A percentile compares a stretch with the other conserved stretches of the same genome.
These are phyloP conservation scores for Sporothrix phasma DNA, from an alignment of 2,329 filamentous ascomycete genomes.

Conservation along the genomic window DNA sequence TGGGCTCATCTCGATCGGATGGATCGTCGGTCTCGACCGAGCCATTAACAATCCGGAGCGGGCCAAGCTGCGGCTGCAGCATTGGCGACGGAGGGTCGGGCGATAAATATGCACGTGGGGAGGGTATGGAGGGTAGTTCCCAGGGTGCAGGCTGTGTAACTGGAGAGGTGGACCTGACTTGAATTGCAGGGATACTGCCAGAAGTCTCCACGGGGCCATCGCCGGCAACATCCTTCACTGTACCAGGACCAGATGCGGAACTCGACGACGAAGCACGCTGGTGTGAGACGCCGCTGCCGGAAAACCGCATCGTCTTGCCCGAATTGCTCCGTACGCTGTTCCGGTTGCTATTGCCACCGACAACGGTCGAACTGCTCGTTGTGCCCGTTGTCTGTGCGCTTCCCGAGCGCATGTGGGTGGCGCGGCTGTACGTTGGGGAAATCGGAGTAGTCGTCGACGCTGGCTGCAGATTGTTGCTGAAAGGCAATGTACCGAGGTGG, in stretches of 20 bases:
- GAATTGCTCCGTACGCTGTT: conserved; percentile 13
- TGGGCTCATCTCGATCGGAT: neutral
- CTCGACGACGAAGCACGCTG: conserved; percentile 11
- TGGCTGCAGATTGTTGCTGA: neutral
- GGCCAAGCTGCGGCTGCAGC: conserved; percentile 7
- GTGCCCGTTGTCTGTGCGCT: conserved; percentile 12
- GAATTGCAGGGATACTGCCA: neutral
- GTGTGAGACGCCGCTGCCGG: neutral
- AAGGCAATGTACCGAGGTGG: neutral
- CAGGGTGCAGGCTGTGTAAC: neutral
- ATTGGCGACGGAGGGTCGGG: conserved; percentile 1
- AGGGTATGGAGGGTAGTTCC: neutral
- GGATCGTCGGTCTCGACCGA: neutral
- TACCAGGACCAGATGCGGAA: conserved; percentile 4
- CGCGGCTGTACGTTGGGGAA: neutral
- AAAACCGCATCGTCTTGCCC: neutral
- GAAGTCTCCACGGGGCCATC: neutral
- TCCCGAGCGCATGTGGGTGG: conserved; percentile 8
- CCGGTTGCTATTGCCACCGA: conserved; percentile 13
- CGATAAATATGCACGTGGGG: neutral
- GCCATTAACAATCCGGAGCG: conserved; percentile 9
- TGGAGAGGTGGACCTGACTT: neutral
- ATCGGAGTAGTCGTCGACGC: neutral
- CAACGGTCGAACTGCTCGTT: conserved; percentile 12
- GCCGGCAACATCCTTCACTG: neutral